Evolutionary conservation across 257 asterid genomes (phyloP), one percentile per base, ranked within the genome.

Genomic region (Craterostigma plantagineum): DNA sequence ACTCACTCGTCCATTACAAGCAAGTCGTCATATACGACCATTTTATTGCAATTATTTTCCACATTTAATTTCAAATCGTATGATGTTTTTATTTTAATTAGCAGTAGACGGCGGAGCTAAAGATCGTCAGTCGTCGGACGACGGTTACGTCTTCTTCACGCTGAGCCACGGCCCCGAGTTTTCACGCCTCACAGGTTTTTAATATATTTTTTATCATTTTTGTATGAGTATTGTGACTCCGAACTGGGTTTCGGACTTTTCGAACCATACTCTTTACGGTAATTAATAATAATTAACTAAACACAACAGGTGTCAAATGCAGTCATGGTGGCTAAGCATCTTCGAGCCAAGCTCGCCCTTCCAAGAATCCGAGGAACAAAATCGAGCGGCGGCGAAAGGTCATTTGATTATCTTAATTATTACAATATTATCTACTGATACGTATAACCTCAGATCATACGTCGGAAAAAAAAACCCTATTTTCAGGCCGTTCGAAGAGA

Each of bases 301-400:
- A n/a, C n/a, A n/a, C n/a, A n/a, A 18, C 63, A 81, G 90, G 45
- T 77, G 30, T 77, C 79, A 43, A 63, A 58, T 60, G 94, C 81
- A 1, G 66, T 72, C 38, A 35, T 42, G 2, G 75, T 70, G 13
- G 90, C 90, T 10, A 66, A 42, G 42, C 62, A 68, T 44, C 75
- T 76, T 14, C 76, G 76, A 35, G 93, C 90, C 45, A 59, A 60
- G 17, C 70, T 81, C 12, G 76, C 63, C 40, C 70, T 81, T 48
- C 92, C 81, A 38, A 70, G 66, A 40, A 57, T 81, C 35, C 50
- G 16, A 55, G 73, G 62, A 51, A 45, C 44, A 53, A 67, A 61
- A 51, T 33, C 18, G 0, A n/a, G n/a, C n/a, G 53, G 59, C 7
- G 42, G 50, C 1, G 72, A 49, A 48, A 59, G 75, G 92, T 23